These are phyloP conservation scores for Ilyonectria sp. DNA, from an alignment of 2,329 filamentous ascomycete species.

Conservation along the genomic window DNA sequence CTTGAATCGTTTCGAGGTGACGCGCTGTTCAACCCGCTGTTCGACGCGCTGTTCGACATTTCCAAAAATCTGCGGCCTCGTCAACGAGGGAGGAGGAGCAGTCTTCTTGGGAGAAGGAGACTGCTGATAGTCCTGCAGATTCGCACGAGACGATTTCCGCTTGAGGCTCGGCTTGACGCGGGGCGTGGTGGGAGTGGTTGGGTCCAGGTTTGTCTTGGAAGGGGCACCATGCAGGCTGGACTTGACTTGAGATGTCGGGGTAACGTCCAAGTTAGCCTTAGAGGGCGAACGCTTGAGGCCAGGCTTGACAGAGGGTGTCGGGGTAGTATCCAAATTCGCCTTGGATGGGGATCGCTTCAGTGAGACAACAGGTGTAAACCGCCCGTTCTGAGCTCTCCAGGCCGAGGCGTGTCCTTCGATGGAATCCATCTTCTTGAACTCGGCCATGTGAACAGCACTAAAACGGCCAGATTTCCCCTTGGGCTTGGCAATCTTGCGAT, in stretches of 20 bases:
- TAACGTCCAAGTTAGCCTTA: constrained; percentile 64
- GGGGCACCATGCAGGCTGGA: constrained; percentile 51
- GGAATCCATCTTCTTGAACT: constrained; percentile 98
- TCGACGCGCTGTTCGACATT: constrained; percentile 40
- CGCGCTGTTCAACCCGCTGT: constrained; percentile 31
- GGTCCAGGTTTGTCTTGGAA: constrained; percentile 63
- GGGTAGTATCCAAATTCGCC: constrained; percentile 69
- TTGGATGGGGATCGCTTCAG: constrained; percentile 66
- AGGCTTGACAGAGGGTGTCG: constrained; percentile 54
- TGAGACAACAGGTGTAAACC: constrained; percentile 64
- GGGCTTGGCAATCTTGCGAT: constrained; percentile 83
- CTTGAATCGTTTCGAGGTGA: constrained; percentile 79
- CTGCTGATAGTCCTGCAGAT: constrained; percentile 49
- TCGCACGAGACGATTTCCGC: constrained; percentile 47
- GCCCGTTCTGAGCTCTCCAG: constrained; percentile 73
- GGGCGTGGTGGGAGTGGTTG: constrained; percentile 64
- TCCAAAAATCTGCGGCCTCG: constrained; percentile 37
- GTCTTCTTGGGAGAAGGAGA: constrained; percentile 49
- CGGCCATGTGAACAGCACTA: constrained; percentile 86
- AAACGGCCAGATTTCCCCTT: constrained; percentile 85
- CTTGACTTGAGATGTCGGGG: constrained; percentile 57
- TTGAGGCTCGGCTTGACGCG: constrained; percentile 55
- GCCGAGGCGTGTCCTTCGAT: constrained; percentile 89
- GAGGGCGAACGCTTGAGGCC: constrained; percentile 51
- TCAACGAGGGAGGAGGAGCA: constrained; percentile 37